These are phyloP conservation scores for Neopestalotiopsis sp. DNA, from an alignment of 2,329 filamentous ascomycete genomes.

Conservation along the genomic window DNA sequence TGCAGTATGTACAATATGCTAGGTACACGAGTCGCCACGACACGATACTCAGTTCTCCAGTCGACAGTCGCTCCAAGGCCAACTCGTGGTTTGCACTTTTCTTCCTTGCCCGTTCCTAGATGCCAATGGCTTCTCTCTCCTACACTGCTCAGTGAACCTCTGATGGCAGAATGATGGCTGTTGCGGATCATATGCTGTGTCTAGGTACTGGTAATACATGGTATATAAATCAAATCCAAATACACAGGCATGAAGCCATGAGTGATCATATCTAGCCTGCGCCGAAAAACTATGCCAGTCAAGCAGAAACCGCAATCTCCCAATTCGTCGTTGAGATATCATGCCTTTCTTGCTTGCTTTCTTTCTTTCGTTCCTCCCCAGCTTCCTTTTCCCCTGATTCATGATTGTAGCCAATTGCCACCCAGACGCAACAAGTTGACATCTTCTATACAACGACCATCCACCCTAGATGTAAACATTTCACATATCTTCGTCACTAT, in stretches of 20 bases:
- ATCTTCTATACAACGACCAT: slow-evolving; percentile 11
- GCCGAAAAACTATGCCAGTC: background rate
- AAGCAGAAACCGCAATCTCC: background rate
- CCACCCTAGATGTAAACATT: background rate
- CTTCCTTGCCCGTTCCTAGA: too few species aligned
- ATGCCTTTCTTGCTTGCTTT: background rate
- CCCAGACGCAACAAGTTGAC: background rate
- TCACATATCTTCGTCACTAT: slow-evolving; percentile 86
- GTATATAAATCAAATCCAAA: background rate
- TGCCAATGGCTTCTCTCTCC: too few species aligned
- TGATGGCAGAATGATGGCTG: too few species aligned
- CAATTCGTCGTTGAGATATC: background rate
- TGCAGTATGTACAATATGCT: too few species aligned
- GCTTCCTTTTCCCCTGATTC: background rate
- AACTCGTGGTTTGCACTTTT: too few species aligned
- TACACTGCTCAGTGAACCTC: too few species aligned
- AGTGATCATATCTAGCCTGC: background rate
- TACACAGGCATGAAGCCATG: background rate
- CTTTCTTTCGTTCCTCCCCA: background rate
- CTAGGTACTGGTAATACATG: background rate
- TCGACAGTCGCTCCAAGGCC: too few species aligned
- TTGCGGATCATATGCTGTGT: too few species aligned
- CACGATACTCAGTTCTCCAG: too few species aligned
- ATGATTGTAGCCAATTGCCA: background rate
- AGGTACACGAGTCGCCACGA: too few species aligned